phyloP scores from a whole-genome alignment of 1,284 basidiomycete species.

The Trichosporon faecale region DNA sequence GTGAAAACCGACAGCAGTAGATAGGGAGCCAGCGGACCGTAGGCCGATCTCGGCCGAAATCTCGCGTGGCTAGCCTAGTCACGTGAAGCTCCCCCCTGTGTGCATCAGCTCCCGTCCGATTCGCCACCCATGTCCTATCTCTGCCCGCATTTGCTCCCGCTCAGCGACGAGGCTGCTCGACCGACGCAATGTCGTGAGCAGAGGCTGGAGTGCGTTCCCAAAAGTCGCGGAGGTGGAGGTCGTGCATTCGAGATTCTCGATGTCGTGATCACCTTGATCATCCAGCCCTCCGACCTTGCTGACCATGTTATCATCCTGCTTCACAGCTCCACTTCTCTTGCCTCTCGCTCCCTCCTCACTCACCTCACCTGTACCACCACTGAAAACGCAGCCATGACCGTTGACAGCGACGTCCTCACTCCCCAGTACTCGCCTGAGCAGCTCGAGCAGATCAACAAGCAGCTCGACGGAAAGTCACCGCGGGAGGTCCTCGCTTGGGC shows the following conservation, averaged over 20 bases:
- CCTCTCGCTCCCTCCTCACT: conserved; percentile 4
- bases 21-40: neutral
- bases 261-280: conserved; percentile 6
- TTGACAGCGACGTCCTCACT: conserved; percentile 30
- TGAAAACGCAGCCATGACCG: conserved; percentile 16
- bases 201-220: neutral
- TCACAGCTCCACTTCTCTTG: neutral
- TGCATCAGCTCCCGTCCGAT: neutral
- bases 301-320: neutral
- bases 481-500: conserved; percentile 83
- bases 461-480: conserved; percentile 68
- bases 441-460: conserved; percentile 67
- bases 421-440: conserved; percentile 65
- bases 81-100: neutral
- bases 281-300: neutral
- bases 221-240: conserved; percentile 6
- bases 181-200: neutral
- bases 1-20: neutral
- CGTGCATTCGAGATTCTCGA: neutral
- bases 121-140: neutral
- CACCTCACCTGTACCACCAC: neutral
- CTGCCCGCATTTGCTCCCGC: neutral
- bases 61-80: neutral
- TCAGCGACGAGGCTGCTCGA: neutral
- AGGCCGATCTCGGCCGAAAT: neutral